phyloP scores from a whole-genome alignment of 805 yeast genomes.

The Teunomyces atbi region DNA sequence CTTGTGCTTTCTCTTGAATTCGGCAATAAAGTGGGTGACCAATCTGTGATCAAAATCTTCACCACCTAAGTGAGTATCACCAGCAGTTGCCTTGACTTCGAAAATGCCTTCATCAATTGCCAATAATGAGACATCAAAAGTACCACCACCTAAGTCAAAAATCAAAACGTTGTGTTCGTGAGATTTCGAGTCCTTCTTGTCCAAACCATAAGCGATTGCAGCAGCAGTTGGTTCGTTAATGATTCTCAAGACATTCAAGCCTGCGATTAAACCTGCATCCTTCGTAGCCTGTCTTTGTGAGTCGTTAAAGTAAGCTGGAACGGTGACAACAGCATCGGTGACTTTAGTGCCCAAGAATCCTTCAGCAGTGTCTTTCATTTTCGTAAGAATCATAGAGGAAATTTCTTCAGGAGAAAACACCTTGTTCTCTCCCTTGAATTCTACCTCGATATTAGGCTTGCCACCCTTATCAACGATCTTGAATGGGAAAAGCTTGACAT shows the following conservation, averaged over 20 bases:
- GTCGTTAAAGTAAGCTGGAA: conserved; percentile 44
- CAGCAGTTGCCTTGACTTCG: conserved; percentile 90
- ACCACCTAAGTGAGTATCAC: conserved; percentile 98
- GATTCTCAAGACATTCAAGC: conserved; percentile 44
- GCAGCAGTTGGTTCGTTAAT: conserved; percentile 48
- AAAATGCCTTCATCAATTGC: conserved; percentile 90
- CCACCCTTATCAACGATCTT: conserved; percentile 73
- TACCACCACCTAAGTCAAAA: conserved; percentile 97
- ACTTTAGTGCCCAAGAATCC: conserved; percentile 82
- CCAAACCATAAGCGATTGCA: conserved; percentile 46
- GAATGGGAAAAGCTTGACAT: conserved; percentile 88
- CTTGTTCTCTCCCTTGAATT: conserved; percentile 84
- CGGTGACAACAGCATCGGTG: conserved; percentile 49
- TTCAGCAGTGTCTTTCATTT: conserved; percentile 94
- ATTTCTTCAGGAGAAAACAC: conserved; percentile 91
- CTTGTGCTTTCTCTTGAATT: conserved; percentile 90
- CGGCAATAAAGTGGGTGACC: conserved; percentile 84
- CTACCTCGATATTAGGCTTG: conserved; percentile 86
- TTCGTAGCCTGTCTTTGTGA: conserved; percentile 46
- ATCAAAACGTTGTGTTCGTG: conserved; percentile 88
- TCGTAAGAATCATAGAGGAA: conserved; percentile 86
- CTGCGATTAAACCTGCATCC: conserved; percentile 46
- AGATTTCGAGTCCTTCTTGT: conserved; percentile 45
- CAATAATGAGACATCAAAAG: conserved; percentile 87
- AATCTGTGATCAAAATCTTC: conserved; percentile 92